Evolutionary conservation across 192 early-diverging fungal species (phyloP).

Genomic region (Coemansia sp.): DNA sequence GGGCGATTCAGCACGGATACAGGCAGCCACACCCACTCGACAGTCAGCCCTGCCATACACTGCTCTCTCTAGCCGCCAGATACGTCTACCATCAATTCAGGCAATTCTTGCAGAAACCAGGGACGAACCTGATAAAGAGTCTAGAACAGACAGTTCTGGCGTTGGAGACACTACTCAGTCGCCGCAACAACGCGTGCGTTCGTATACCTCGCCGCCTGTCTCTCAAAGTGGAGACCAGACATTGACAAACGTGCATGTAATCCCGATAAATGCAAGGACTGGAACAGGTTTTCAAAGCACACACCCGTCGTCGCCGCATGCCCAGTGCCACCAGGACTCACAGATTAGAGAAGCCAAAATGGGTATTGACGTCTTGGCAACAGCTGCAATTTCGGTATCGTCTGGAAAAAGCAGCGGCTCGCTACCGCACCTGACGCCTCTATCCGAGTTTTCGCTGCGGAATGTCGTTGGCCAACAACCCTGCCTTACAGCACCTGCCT

Average conservation of each 20-base stretch:
- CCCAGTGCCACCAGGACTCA: constrained; percentile 15
- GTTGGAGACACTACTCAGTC: not conserved
- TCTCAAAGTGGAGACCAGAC: not conserved
- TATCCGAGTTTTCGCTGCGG: constrained; percentile 35
- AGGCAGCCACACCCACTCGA: constrained; percentile 1
- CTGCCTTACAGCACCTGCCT: constrained; percentile 7
- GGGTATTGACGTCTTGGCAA: constrained; percentile 46
- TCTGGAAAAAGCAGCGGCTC: constrained; percentile 23
- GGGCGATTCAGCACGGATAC: not conserved
- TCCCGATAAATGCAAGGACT: not conserved
- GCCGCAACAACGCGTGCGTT: constrained; percentile 9
- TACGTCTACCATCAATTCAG: constrained; percentile 37
- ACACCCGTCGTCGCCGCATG: constrained; percentile 2
- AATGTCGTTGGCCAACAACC: constrained; percentile 12
- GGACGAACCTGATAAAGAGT: not conserved
- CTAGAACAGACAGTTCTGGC: not conserved
- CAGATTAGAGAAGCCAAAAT: constrained; percentile 37
- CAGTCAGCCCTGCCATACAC: constrained; percentile 2
- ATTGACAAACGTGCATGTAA: not conserved
- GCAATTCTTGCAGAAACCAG: constrained; percentile 26
- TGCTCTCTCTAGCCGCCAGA: not conserved
- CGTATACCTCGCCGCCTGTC: constrained; percentile 28
- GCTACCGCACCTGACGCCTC: constrained; percentile 48
- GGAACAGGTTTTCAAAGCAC: not conserved
- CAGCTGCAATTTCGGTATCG: constrained; percentile 45